These are phyloP conservation scores for Neospora caninum DNA, from an alignment of 169 alveolate species.

Conservation along the genomic window DNA sequence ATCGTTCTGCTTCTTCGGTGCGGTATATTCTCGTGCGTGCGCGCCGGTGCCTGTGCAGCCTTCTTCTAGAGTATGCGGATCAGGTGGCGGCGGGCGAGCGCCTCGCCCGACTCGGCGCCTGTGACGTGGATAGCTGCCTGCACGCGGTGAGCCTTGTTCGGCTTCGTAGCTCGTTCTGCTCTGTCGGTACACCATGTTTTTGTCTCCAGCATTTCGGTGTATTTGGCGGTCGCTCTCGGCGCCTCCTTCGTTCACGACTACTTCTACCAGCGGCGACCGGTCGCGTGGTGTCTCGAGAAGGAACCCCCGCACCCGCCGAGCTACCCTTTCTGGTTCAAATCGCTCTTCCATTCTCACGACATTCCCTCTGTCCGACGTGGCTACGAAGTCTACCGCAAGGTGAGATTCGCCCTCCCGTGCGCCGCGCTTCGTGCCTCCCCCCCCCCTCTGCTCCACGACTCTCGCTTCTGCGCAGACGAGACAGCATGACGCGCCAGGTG, in stretches of 20 bases:
- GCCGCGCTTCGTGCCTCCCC: no score
- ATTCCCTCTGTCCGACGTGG: slow-evolving; percentile 87
- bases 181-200: not conserved
- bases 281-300: slow-evolving; percentile 88
- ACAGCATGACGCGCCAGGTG: no score
- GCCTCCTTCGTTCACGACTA: slow-evolving; percentile 81
- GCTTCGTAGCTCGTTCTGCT: not conserved
- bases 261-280: slow-evolving; percentile 84
- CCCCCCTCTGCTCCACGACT: no score
- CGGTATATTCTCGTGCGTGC: no score
- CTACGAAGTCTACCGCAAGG: slow-evolving; percentile 87
- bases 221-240: slow-evolving; percentile 84
- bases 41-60: no score
- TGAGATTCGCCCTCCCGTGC: no score
- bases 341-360: slow-evolving; percentile 87
- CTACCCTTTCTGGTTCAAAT: slow-evolving; percentile 90
- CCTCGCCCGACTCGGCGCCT: not conserved
- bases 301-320: slow-evolving; percentile 87
- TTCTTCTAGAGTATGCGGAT: no score
- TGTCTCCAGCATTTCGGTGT: slow-evolving; percentile 79
- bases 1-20: no score
- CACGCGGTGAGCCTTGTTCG: no score
- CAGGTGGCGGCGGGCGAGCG: no score
- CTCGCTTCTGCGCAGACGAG: no score
- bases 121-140: no score